These are phyloP conservation scores for Suillus subaureus DNA, from an alignment of 768 basidiomycete genomes.

Conservation along the genomic window DNA sequence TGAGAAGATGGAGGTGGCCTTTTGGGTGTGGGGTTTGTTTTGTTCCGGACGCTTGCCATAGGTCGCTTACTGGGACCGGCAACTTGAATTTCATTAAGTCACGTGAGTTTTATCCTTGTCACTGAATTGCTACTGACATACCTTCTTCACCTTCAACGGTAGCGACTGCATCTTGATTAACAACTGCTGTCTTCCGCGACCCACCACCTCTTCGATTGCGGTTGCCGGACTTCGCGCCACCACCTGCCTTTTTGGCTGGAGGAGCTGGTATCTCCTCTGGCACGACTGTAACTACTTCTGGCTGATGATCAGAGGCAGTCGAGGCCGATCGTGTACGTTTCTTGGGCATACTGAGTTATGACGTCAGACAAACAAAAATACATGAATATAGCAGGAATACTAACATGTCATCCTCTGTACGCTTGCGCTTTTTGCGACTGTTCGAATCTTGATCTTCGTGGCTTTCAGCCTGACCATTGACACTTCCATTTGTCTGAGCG, in stretches of 20 bases:
- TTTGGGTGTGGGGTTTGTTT: slow-evolving; percentile 31
- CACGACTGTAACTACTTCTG: slow-evolving; percentile 39
- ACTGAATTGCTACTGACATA: slow-evolving; percentile 30
- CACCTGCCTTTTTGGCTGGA: slow-evolving; percentile 26
- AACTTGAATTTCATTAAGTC: slow-evolving; percentile 37
- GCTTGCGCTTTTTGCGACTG: slow-evolving; percentile 72
- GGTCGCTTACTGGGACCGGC: slow-evolving; percentile 37
- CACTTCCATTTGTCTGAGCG: slow-evolving; percentile 37
- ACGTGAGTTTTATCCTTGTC: slow-evolving; percentile 35
- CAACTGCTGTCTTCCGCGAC: slow-evolving; percentile 26
- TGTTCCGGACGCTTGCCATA: slow-evolving; percentile 44
- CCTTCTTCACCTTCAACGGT: slow-evolving; percentile 65
- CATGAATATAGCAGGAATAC: slow-evolving; percentile 26
- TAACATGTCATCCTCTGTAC: slow-evolving; percentile 72
- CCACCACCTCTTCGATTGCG: slow-evolving; percentile 35
- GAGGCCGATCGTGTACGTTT: slow-evolving; percentile 82
- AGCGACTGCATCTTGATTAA: slow-evolving; percentile 25
- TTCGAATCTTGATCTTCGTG: slow-evolving; percentile 52
- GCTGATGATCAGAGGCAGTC: slow-evolving; percentile 60
- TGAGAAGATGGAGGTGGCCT: slow-evolving; percentile 33
- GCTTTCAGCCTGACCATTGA: slow-evolving; percentile 41
- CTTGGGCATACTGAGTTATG: slow-evolving; percentile 46
- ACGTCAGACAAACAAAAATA: slow-evolving; percentile 16
- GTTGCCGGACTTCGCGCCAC: slow-evolving; percentile 25
- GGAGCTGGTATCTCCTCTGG: slow-evolving; percentile 43